Evolutionary conservation across 2,329 filamentous ascomycete species (phyloP), one percentile per base, ranked within the genome.

Genomic region (Penicillium sp.): DNA sequence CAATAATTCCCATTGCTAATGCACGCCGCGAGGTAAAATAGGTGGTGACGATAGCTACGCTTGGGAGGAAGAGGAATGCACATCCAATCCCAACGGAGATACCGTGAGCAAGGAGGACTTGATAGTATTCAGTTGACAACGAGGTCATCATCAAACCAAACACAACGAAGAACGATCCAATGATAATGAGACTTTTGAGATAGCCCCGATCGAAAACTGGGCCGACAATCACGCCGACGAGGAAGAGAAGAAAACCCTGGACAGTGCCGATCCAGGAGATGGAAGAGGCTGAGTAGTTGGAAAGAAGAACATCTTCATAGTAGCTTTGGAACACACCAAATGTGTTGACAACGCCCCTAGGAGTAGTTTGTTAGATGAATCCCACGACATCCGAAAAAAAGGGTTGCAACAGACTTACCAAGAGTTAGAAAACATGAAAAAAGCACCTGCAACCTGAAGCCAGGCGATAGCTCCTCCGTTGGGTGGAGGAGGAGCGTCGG

Each of bases 121-220:
- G 80, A 65, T 76, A 82, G 65, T 79, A 82, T 21, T 71, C 58
- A 0, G 70, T 74, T 56, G 78, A 79, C 26, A 83, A 67, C n/a
- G 75, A 78, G 2, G 75, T 74, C 71, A 82, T 77, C 62, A 85
- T 78, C 13, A 79, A 76, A 10, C 81, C 81, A 14, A 83, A 71
- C 5, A 80, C 74, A 6, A 79, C 69, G 4, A 81, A 58, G 53
- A 78, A 69, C 3, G 71, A 66, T 19, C 82, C 81, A 3, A 65
- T 59, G 2, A 70, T n/a, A 2, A 84, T 54, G 1, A 82, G 68
- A 4, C 64, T 58, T 11, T 73, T 71, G 35, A 80, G 74, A 57
- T 79, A 74, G 6, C 82, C 82, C 3, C 72, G 70, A 65, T 84
- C 82, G 49, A 76, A 79, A 0, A 82, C 61, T 0, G 77, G 79